These are phyloP conservation scores for Xylaria sp. DNA, from an alignment of 2,329 filamentous ascomycete species.

Conservation along the genomic window DNA sequence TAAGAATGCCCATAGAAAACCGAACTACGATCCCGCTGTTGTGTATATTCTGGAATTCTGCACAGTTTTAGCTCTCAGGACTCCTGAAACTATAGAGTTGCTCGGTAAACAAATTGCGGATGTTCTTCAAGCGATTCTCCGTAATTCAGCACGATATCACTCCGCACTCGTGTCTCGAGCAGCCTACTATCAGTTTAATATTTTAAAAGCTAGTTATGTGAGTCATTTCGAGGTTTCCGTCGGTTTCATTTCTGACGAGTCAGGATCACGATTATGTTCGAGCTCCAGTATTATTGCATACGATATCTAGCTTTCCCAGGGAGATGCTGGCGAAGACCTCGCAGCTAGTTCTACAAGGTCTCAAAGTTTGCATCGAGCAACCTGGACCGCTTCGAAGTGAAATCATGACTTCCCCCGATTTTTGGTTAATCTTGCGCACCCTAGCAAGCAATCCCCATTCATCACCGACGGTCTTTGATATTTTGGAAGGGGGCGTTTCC, in stretches of 20 bases:
- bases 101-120: conserved; percentile 85
- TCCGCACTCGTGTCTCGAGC: conserved; percentile 84
- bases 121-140: conserved; percentile 81
- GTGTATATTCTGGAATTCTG: conserved; percentile 93
- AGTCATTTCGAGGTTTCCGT: conserved; percentile 50
- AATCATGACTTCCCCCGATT: conserved; percentile 95
- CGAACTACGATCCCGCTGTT: conserved; percentile 84
- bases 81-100: conserved; percentile 75
- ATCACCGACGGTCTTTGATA: conserved; percentile 82
- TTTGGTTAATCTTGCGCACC: conserved; percentile 89
- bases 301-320: conserved; percentile 87
- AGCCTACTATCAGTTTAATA: conserved; percentile 84
- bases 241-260: conserved; percentile 43
- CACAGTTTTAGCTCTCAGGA: conserved; percentile 81
- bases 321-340: conserved; percentile 81
- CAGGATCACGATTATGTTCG: conserved; percentile 92
- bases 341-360: conserved; percentile 78
- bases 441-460: conserved; percentile 76
- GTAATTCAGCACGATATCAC: conserved; percentile 82
- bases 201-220: conserved; percentile 88
- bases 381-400: conserved; percentile 85
- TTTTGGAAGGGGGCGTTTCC: conserved; percentile 81
- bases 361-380: conserved; percentile 82
- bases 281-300: conserved; percentile 89
- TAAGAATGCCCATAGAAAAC: conserved; percentile 63